Percentiles rank a stretch among this genome's conserved stretches.
phyloP scores from a whole-genome alignment of 2,329 filamentous ascomycete species.

The Periconia digitata region DNA sequence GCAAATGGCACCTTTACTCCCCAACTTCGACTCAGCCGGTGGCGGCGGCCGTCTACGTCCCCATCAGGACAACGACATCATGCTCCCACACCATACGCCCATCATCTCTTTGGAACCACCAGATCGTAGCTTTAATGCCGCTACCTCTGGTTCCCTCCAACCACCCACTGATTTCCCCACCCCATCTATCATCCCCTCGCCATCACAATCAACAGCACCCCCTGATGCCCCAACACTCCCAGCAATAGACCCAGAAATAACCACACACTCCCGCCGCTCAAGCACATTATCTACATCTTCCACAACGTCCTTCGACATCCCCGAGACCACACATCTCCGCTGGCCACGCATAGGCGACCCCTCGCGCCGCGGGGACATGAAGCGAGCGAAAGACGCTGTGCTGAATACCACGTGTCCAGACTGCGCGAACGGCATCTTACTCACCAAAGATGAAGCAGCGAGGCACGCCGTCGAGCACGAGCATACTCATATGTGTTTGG shows the following conservation, averaged over 20 bases:
- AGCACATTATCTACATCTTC: not conserved
- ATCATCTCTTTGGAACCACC: constrained; percentile 6
- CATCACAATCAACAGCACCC: not conserved
- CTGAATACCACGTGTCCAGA: constrained; percentile 21
- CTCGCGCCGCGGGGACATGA: constrained; percentile 11
- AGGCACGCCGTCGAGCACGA: constrained; percentile 28
- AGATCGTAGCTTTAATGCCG: not conserved
- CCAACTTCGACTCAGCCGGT: not conserved
- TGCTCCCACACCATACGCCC: constrained; percentile 11
- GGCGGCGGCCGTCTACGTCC: not conserved
- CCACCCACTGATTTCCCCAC: not conserved
- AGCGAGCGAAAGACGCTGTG: constrained; percentile 14
- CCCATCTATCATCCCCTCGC: not conserved
- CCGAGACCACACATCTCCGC: constrained; percentile 28
- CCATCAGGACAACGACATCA: not conserved
- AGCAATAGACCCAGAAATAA: not conserved
- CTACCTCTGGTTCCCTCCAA: not conserved
- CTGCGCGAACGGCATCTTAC: constrained; percentile 23
- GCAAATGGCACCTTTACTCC: constrained; percentile 5
- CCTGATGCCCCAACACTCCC: not conserved
- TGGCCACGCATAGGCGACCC: constrained; percentile 20
- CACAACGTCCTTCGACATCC: constrained; percentile 19
- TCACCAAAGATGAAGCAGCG: constrained; percentile 27
- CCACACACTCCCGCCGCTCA: not conserved
- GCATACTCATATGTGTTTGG: constrained; percentile 20